Conservation (phyloP, 164 flowering plant genomes). For the Pachysandra terminalis region DNA sequence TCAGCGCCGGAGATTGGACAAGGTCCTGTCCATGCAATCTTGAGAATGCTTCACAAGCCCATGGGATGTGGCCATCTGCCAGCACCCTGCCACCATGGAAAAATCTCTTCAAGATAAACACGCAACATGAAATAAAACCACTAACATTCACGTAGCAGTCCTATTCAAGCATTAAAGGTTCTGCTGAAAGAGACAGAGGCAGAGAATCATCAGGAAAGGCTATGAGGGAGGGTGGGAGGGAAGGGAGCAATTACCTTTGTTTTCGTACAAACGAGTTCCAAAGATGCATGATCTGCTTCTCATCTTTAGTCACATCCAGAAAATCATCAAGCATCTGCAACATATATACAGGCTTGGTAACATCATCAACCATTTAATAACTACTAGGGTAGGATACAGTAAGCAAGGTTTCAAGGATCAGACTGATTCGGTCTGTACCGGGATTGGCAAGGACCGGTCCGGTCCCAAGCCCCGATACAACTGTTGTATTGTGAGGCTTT, state of each 20-base stretch:
- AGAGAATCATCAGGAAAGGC: too few species aligned
- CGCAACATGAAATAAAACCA: background rate
- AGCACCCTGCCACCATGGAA: conserved; percentile 56
- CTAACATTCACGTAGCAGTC: background rate
- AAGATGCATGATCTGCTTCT: conserved; percentile 94
- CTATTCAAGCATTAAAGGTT: background rate
- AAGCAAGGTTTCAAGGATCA: too few species aligned
- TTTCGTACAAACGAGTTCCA: conserved; percentile 99
- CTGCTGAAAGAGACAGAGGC: too few species aligned
- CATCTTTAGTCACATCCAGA: conserved; percentile 92
- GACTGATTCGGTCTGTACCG: too few species aligned
- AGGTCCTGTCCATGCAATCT: conserved; percentile 72
- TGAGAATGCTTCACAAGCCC: conserved; percentile 98
- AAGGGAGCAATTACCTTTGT: conserved; percentile 49
- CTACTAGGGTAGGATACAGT: too few species aligned
- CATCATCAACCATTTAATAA: too few species aligned
- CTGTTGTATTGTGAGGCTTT: too few species aligned
- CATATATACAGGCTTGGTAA: too few species aligned
- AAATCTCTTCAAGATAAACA: background rate
- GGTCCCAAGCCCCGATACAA: too few species aligned
- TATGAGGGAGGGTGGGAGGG: background rate
- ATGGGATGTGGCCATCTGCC: conserved; percentile 95
- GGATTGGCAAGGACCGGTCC: too few species aligned
- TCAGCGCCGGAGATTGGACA: conserved; percentile 54
- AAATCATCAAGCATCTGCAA: conserved; percentile 99